Conservation (phyloP, 1,284 basidiomycete genomes). For the Grifola frondosa region DNA sequence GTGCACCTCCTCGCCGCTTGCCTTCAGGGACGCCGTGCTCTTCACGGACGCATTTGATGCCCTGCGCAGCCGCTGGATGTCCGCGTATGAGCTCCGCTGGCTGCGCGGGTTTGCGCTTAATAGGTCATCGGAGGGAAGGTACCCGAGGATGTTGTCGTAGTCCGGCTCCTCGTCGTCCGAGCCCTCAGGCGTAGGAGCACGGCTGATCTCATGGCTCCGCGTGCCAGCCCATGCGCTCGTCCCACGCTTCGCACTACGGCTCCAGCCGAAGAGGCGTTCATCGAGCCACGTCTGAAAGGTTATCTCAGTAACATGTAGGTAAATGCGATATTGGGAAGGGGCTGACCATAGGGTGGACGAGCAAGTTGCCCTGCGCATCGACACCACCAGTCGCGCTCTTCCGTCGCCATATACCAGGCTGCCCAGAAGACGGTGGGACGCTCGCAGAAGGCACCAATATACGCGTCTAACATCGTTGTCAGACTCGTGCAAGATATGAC, state of each 20-base stretch:
- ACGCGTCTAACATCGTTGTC: constrained; percentile 53
- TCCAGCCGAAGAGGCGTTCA: constrained; percentile 93
- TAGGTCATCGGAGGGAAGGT: constrained; percentile 49
- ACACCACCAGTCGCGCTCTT: constrained; percentile 75
- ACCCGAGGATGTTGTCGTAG: constrained; percentile 74
- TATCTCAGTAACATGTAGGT: background rate
- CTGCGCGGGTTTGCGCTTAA: constrained; percentile 52
- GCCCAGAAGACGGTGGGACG: constrained; percentile 73
- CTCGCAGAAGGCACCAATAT: constrained; percentile 83
- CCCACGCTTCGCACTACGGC: constrained; percentile 64
- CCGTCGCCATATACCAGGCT: constrained; percentile 68
- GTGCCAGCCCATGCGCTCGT: constrained; percentile 77
- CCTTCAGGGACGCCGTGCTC: constrained; percentile 3
- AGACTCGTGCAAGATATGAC: background rate
- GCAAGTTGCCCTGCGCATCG: constrained; percentile 75
- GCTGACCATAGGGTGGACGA: constrained; percentile 77
- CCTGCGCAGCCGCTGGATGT: constrained; percentile 65
- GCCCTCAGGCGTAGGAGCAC: constrained; percentile 63
- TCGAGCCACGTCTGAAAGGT: constrained; percentile 78
- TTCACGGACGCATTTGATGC: constrained; percentile 20
- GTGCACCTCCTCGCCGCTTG: constrained; percentile 15
- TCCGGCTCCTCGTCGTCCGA: constrained; percentile 82
- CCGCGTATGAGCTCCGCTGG: constrained; percentile 73
- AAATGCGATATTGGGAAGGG: background rate
- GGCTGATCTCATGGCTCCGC: constrained; percentile 58